Evolutionary conservation across 2,329 filamentous ascomycete species (phyloP).

Genomic region (Cladophialophora bantiana): DNA sequence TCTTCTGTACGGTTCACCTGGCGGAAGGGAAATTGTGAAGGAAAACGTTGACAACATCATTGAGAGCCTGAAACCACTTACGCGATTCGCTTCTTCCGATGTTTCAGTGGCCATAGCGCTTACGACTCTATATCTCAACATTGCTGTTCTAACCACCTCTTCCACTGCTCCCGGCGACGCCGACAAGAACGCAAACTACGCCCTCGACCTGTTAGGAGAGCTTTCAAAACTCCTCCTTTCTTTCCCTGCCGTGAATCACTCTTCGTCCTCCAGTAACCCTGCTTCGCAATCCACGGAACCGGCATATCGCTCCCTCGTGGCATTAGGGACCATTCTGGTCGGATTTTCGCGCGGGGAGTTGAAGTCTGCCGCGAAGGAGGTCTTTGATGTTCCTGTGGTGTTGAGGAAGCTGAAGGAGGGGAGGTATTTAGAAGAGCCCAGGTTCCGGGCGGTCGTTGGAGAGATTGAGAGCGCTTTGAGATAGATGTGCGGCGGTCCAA

Average conservation of each 20-base stretch:
- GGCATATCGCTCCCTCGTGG: constrained; percentile 80
- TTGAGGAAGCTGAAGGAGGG: constrained; percentile 58
- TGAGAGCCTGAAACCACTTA: constrained; percentile 67
- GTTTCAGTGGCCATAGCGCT: constrained; percentile 83
- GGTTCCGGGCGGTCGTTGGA: constrained; percentile 64
- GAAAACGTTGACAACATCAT: constrained; percentile 67
- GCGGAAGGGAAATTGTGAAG: constrained; percentile 71
- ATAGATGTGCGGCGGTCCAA: constrained; percentile 2
- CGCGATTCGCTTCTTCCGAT: constrained; percentile 65
- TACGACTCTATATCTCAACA: constrained; percentile 84
- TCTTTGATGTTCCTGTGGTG: constrained; percentile 60
- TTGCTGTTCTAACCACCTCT: constrained; percentile 72
- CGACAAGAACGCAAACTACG: constrained; percentile 50
- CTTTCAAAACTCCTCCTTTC: constrained; percentile 66
- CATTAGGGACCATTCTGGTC: constrained; percentile 75
- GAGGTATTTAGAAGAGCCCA: constrained; percentile 62
- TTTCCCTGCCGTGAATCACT: constrained; percentile 37
- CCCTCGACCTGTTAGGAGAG: constrained; percentile 65
- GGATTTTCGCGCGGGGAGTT: constrained; percentile 64
- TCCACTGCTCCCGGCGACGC: constrained; percentile 47
- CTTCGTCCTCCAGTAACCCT: constrained; percentile 37
- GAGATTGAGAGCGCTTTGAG: constrained; percentile 59
- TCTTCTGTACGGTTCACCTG: constrained; percentile 72
- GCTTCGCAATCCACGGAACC: constrained; percentile 80
- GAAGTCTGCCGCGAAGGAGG: constrained; percentile 63